Conservation (phyloP, 2,329 filamentous ascomycete species). For the Colletotrichum theobromicola region DNA sequence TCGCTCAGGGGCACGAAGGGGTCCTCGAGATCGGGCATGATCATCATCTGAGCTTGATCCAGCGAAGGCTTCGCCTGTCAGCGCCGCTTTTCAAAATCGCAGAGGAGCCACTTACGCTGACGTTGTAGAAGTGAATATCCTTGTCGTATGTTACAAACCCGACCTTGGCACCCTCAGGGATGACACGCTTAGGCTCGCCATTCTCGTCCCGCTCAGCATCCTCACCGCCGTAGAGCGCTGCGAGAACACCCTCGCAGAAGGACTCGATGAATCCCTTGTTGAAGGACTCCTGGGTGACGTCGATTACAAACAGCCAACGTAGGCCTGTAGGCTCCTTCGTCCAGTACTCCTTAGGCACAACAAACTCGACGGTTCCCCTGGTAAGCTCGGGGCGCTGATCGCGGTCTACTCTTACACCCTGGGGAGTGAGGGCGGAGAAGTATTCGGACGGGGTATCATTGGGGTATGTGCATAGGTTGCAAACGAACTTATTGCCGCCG, state of each 20-base stretch:
- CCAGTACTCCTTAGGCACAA: slow-evolving; percentile 99
- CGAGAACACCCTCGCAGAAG: slow-evolving; percentile 87
- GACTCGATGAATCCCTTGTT: slow-evolving; percentile 91
- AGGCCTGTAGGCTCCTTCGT: slow-evolving; percentile 90
- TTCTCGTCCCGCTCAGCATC: slow-evolving; percentile 58
- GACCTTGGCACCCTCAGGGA: slow-evolving; percentile 84
- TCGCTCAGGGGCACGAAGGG: slow-evolving; percentile 93
- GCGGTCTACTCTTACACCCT: slow-evolving; percentile 86
- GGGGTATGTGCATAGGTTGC: slow-evolving; percentile 96
- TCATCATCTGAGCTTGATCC: slow-evolving; percentile 94
- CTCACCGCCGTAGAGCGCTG: slow-evolving; percentile 80
- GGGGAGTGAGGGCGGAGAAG: slow-evolving; percentile 87
- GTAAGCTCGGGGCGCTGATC: slow-evolving; percentile 88
- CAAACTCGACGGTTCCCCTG: slow-evolving; percentile 91
- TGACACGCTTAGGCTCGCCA: slow-evolving; percentile 56
- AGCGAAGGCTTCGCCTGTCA: slow-evolving; percentile 62
- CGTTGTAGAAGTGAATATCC: slow-evolving; percentile 97
- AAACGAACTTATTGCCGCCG: slow-evolving; percentile 95
- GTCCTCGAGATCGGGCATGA: slow-evolving; percentile 97
- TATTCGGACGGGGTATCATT: slow-evolving; percentile 94
- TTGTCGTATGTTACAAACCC: slow-evolving; percentile 97
- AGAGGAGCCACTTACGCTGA: slow-evolving; percentile 67
- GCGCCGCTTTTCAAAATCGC: background rate
- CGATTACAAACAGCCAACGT: slow-evolving; percentile 88
- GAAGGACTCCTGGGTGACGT: slow-evolving; percentile 89